phyloP scores from a whole-genome alignment of 331 rosid genomes.

The Quercus lobata region DNA sequence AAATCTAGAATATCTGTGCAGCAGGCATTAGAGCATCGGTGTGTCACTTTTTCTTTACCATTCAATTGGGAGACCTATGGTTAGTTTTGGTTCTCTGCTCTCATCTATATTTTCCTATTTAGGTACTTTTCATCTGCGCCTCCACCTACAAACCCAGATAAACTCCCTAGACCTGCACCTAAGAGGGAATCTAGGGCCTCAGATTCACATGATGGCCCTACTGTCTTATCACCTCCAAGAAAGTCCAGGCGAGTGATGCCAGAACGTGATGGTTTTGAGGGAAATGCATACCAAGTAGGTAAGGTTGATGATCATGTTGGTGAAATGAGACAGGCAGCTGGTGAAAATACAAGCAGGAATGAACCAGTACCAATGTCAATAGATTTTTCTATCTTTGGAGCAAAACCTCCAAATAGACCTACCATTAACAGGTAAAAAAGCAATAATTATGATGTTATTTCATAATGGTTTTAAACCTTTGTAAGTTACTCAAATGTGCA shows the following conservation, averaged over 20 bases:
- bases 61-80: slow-evolving; percentile 9
- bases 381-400: slow-evolving; percentile 89
- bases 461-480: slow-evolving; percentile 10
- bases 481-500: slow-evolving; percentile 11
- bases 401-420: slow-evolving; percentile 91
- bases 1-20: slow-evolving; percentile 77
- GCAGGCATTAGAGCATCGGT: slow-evolving; percentile 96
- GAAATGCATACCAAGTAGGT: slow-evolving; percentile 47
- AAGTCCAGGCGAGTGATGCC: slow-evolving; percentile 98
- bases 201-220: slow-evolving; percentile 78
- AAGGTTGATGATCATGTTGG: slow-evolving; percentile 46
- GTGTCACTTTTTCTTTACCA: slow-evolving; percentile 9
- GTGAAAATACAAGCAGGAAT: slow-evolving; percentile 67
- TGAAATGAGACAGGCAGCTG: slow-evolving; percentile 42
- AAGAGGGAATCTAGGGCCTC: slow-evolving; percentile 61
- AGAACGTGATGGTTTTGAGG: slow-evolving; percentile 69
- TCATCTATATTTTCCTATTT: slow-evolving; percentile 19
- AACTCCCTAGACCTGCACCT: slow-evolving; percentile 94
- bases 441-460: slow-evolving; percentile 7
- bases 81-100: neutral
- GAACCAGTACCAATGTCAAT: slow-evolving; percentile 69
- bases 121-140: slow-evolving; percentile 59
- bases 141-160: slow-evolving; percentile 55
- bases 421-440: slow-evolving; percentile 78
- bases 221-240: slow-evolving; percentile 88